Evolutionary conservation across 768 basidiomycete genomes (phyloP).

Genomic region (Boletus rubropictus): DNA sequence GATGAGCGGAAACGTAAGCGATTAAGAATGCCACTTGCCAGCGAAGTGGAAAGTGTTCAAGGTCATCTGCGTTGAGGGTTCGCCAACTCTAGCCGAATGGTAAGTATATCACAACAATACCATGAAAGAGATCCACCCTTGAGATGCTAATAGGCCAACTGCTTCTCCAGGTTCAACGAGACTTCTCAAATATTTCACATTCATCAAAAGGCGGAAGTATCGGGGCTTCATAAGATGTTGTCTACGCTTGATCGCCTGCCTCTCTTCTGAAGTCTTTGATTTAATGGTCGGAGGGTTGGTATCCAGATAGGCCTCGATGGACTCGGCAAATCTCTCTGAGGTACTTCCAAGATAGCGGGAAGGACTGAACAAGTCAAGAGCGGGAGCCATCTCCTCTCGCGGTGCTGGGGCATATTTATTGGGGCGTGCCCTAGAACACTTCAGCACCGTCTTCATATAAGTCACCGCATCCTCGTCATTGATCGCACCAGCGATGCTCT

Average conservation of each 20-base stretch:
- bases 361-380: slow-evolving; percentile 71
- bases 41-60: slow-evolving; percentile 99
- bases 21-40: slow-evolving; percentile 42
- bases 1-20: slow-evolving; percentile 1
- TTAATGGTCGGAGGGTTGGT: slow-evolving; percentile 58
- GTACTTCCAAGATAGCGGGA: slow-evolving; percentile 80
- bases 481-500: slow-evolving; percentile 48
- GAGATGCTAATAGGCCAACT: slow-evolving; percentile 94
- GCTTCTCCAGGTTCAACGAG: slow-evolving; percentile 97
- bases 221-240: slow-evolving; percentile 42
- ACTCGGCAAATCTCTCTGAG: slow-evolving; percentile 84
- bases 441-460: slow-evolving; percentile 89
- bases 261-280: slow-evolving; percentile 36
- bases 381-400: slow-evolving; percentile 62
- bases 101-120: not conserved
- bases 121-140: slow-evolving; percentile 59
- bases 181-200: slow-evolving; percentile 88
- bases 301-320: slow-evolving; percentile 73
- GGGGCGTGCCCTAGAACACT: slow-evolving; percentile 50
- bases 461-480: slow-evolving; percentile 61
- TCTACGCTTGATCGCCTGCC: slow-evolving; percentile 38
- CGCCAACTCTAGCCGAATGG: slow-evolving; percentile 66
- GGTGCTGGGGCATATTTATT: slow-evolving; percentile 41
- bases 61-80: slow-evolving; percentile 99
- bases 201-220: slow-evolving; percentile 78